Percentiles rank a stretch among this genome's conserved stretches.
These are phyloP conservation scores for Ceratobasidium sp. DNA, from an alignment of 1,284 basidiomycete genomes.

Conservation along the genomic window DNA sequence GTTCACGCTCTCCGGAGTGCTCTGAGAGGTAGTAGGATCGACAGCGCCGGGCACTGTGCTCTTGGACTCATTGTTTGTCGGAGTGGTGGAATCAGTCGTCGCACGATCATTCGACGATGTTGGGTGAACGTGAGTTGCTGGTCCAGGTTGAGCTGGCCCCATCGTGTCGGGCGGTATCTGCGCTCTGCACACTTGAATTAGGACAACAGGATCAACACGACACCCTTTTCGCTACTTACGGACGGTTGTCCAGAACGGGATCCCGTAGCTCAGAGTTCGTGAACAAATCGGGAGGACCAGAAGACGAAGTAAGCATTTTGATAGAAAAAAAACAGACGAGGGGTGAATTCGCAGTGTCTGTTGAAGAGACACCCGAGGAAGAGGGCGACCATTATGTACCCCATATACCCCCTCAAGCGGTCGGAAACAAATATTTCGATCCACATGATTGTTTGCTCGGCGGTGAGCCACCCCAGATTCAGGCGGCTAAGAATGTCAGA, in stretches of 20 bases:
- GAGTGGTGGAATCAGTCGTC: neutral
- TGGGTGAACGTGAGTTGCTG: neutral
- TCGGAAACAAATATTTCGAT: neutral
- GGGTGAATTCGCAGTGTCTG: neutral
- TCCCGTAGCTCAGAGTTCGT: neutral
- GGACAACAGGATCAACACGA: neutral
- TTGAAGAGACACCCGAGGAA: neutral
- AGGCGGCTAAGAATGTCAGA: neutral
- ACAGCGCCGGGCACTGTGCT: neutral
- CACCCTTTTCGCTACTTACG: neutral
- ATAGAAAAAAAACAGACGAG: neutral
- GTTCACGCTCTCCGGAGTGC: neutral
- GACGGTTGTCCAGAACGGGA: neutral
- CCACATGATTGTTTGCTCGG: neutral
- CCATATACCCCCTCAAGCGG: neutral
- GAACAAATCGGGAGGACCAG: conserved; percentile 15
- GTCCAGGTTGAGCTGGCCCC: neutral
- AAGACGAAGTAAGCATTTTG: neutral
- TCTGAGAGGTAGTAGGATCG: too few species aligned
- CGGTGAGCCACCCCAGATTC: too few species aligned
- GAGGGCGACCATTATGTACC: neutral
- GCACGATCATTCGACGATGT: neutral
- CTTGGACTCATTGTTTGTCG: neutral
- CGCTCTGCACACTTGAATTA: neutral
- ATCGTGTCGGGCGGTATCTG: too few species aligned